Conservation (phyloP, 306 rosid genomes). For the Gleditsia sinensis region DNA sequence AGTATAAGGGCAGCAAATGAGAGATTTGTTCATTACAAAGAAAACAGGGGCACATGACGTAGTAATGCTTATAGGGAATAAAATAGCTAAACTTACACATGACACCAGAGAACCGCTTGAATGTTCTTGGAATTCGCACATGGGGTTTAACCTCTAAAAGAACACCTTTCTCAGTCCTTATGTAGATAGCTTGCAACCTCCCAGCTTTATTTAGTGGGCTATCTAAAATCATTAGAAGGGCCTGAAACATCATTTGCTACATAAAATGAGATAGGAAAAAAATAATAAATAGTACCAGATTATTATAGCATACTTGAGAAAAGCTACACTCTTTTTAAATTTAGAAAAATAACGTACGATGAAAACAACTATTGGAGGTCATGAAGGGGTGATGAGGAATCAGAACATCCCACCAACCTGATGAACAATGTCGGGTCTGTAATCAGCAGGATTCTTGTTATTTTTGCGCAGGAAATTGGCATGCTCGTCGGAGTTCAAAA, state of each 20-base stretch:
- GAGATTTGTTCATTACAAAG: not conserved
- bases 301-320: no score
- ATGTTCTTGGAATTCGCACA: conserved; percentile 88
- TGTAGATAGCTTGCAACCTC: conserved; percentile 73
- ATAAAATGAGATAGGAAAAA: not conserved
- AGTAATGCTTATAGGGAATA: not conserved
- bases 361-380: no score
- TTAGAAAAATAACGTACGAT: no score
- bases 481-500: conserved; percentile 85
- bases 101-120: conserved; percentile 79
- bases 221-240: conserved; percentile 76
- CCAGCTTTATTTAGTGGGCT: conserved; percentile 88
- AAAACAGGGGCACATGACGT: not conserved
- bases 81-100: conserved; percentile 67
- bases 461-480: conserved; percentile 61
- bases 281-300: no score
- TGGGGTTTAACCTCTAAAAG: conserved; percentile 80
- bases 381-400: no score
- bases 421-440: conserved; percentile 85
- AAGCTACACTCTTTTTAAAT: no score
- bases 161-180: conserved; percentile 77
- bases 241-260: conserved; percentile 43
- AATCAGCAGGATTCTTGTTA: conserved; percentile 72
- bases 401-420: conserved; percentile 45
- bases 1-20: conserved; percentile 21